Evolutionary conservation across 1,139 yeast genomes (phyloP).

Genomic region (Hyphopichia pseudoburtonii): DNA sequence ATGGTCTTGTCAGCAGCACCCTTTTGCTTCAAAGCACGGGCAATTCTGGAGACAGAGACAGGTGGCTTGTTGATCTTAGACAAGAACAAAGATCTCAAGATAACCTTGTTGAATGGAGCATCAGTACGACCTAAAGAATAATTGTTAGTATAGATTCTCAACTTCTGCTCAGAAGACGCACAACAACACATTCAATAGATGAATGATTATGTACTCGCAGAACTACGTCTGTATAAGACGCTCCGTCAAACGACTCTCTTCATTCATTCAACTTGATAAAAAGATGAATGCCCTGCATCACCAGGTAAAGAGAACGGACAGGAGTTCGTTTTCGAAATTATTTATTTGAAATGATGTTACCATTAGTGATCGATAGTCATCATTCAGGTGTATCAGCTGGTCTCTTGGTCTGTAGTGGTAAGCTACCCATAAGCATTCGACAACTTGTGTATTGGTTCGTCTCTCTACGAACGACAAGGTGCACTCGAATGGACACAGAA

Average conservation of each 20-base stretch:
- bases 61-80: conserved; percentile 99
- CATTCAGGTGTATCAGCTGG: no score
- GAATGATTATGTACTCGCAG: conserved; percentile 58
- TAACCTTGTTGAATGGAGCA: conserved; percentile 97
- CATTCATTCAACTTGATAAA: no score
- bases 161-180: conserved; percentile 65
- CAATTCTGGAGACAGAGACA: conserved; percentile 89
- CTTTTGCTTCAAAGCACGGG: conserved; percentile 78
- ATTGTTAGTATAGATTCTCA: conserved; percentile 43
- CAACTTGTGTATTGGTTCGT: neutral
- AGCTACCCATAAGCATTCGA: neutral
- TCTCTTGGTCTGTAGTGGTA: conserved; percentile 1
- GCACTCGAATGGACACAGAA: neutral
- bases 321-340: neutral
- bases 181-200: conserved; percentile 18
- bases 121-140: conserved; percentile 82
- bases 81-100: conserved; percentile 91
- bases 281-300: conserved; percentile 6
- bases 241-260: no score
- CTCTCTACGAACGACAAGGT: conserved; percentile 1
- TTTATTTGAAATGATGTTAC: conserved; percentile 1
- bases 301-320: conserved; percentile 4
- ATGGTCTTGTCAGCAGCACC: conserved; percentile 90
- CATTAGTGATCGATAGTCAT: no score
- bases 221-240: no score